Evolutionary conservation across 2,329 filamentous ascomycete species (phyloP).

Genomic region (Botrytis cinerea): DNA sequence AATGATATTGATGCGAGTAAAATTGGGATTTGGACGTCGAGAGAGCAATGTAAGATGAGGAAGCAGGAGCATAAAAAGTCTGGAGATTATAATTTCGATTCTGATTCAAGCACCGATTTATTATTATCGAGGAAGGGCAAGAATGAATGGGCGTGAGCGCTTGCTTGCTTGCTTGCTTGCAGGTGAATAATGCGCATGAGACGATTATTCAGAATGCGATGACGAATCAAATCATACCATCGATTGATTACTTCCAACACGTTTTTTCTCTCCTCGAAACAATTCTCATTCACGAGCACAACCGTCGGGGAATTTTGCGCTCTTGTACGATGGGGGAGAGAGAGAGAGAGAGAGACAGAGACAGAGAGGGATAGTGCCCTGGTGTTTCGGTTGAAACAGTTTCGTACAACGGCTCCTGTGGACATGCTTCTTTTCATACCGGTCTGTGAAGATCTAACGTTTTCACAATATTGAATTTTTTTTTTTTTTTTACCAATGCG

Average conservation of each 20-base stretch:
- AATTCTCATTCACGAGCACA: too few relatives aligned
- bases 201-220: neutral
- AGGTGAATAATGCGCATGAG: neutral
- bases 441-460: neutral
- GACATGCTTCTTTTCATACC: neutral
- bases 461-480: neutral
- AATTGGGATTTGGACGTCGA: neutral
- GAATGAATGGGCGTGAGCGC: neutral
- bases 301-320: neutral
- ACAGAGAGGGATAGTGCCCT: neutral
- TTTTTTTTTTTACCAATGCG: neutral
- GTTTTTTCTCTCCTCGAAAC: neutral
- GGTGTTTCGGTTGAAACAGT: constrained; percentile 6
- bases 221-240: neutral
- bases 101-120: neutral
- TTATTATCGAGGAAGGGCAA: neutral
- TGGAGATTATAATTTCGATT: neutral
- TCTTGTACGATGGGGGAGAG: neutral
- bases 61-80: neutral
- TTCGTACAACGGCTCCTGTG: neutral
- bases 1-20: neutral
- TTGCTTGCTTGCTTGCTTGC: neutral
- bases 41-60: neutral
- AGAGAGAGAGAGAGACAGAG: neutral
- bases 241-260: neutral